phyloP scores from a whole-genome alignment of 176 grass and related monocot species.

The Bolboschoenus planiculmis region DNA sequence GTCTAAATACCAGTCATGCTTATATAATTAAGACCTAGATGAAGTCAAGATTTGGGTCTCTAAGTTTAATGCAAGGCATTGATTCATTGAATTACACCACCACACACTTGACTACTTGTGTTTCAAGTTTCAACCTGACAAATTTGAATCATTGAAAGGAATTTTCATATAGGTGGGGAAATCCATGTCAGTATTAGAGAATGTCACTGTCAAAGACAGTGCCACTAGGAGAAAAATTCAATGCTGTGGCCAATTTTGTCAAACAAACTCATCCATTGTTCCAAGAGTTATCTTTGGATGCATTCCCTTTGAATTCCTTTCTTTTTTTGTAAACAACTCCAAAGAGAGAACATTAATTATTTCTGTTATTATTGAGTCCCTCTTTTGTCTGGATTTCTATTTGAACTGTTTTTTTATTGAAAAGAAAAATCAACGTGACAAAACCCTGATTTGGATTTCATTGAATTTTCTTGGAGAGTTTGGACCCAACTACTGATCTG shows the following conservation, averaged over 20 bases:
- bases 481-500: neutral
- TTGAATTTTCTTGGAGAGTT: neutral
- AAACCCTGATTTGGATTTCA: neutral
- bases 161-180: neutral
- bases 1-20: neutral
- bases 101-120: neutral
- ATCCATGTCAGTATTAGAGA: neutral
- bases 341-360: neutral
- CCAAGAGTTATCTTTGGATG: neutral
- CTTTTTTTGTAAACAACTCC: neutral
- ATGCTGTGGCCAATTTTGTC: neutral
- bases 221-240: neutral
- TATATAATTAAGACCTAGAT: neutral
- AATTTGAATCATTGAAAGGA: constrained; percentile 12
- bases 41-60: constrained; percentile 16
- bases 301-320: too few relatives aligned
- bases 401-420: neutral
- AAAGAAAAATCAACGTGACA: neutral
- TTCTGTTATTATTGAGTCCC: neutral
- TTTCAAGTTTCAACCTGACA: neutral
- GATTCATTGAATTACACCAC: constrained; percentile 1
- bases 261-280: neutral
- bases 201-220: constrained; percentile 14
- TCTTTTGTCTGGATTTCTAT: neutral
- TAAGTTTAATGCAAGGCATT: constrained; percentile 8